phyloP scores from a whole-genome alignment of 768 basidiomycete genomes.

The Mycena vitilis region DNA sequence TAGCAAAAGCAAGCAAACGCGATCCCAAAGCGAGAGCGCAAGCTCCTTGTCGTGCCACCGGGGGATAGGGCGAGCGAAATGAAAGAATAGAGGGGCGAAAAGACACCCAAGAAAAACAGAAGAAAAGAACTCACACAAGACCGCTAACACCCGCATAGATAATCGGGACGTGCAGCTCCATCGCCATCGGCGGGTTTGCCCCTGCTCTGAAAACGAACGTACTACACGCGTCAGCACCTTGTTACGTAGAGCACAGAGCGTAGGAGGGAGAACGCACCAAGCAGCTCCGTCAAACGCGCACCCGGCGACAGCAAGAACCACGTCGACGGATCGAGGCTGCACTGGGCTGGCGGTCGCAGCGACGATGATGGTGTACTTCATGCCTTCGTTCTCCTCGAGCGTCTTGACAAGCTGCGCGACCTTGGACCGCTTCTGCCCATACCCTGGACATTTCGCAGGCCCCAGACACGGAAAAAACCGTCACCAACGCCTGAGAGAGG shows the following conservation, averaged over 20 bases:
- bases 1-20: no score
- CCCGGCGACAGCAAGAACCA: no score
- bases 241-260: no score
- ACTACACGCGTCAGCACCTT: conserved; percentile 38
- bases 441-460: conserved; percentile 99
- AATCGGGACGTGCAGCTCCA: conserved; percentile 97
- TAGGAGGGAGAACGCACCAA: conserved; percentile 67
- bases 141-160: conserved; percentile 99
- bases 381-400: conserved; percentile 99
- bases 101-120: no score
- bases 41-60: no score
- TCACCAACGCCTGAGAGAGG: conserved; percentile 89
- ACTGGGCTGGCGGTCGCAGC: conserved; percentile 98
- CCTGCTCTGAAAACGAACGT: conserved; percentile 77
- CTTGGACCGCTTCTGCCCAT: conserved; percentile 98
- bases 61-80: no score
- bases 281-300: conserved; percentile 96
- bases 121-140: conserved; percentile 89
- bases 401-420: conserved; percentile 99
- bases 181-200: conserved; percentile 94
- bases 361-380: conserved; percentile 99
- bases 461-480: conserved; percentile 99
- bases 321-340: no score
- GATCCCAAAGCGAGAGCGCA: no score
- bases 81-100: no score